Base-by-base conservation (phyloP, 2,329 filamentous ascomycete species). In the Fusarium virguliforme region DNA sequence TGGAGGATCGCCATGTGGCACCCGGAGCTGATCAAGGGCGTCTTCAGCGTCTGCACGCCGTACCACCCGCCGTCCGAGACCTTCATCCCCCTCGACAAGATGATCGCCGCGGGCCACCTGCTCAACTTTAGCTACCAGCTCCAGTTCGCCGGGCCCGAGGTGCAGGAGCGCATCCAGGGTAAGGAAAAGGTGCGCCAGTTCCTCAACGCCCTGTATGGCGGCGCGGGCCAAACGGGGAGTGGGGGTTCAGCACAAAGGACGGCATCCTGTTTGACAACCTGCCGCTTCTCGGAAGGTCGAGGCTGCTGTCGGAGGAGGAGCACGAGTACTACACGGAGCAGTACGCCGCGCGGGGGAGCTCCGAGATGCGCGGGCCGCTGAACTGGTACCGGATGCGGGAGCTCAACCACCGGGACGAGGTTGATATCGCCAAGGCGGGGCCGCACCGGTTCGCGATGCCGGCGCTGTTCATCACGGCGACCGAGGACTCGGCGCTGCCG, bases 381-480 rank as follows among this genome's bases (percentile, higher is more conserved):
- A 96, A 95, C 81, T 98, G 94, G 93, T 99, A 99, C 83, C 90
- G 94, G 46, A 92, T 88, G 3, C 85, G 88, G 22, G 83, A 88
- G 79, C 80, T 91, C 70, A 97, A 97, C 81, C 92, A 86, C 78
- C 87, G 93, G 41, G 94, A 98, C 70, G 96, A 98, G 77, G 72
- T 79, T 53, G 79, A 84, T 43, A 83, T 93, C 41, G 84, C 89
- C 58, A 84, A 88, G 66, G 90, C 90, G 75, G 89, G 69, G 35
- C 6, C 6, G 5, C 60, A 67, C 15, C 67, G 85, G 76, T 85
- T 93, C 58, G 81, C 85, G 51, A 83, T 89, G 75, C 93, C 94
- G 0, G 86, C 90, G 5, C 84, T 98, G 74, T 94, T 95, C 79
- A 88, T 98, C 67, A 85, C 88, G 63, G 94, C 94, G 1, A 87